phyloP scores from a whole-genome alignment of 768 basidiomycete genomes.

The Lactarius trivialis region DNA sequence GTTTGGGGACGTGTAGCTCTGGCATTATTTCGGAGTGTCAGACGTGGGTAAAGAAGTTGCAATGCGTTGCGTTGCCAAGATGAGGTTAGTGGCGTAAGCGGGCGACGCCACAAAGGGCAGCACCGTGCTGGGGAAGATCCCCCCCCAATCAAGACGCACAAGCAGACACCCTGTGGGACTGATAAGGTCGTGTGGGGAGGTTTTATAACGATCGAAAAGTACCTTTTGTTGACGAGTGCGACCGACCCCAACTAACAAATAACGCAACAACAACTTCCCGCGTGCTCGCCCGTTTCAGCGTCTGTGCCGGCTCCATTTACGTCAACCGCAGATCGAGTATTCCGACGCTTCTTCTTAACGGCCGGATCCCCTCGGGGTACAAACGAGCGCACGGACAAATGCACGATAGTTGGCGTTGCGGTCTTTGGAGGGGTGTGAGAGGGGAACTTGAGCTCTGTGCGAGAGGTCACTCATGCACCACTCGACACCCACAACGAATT shows the following conservation, averaged over 20 bases:
- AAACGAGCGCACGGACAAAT: constrained; percentile 63
- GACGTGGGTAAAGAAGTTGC: neutral
- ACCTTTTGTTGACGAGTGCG: neutral
- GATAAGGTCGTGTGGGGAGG: neutral
- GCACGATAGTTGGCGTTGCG: constrained; percentile 55
- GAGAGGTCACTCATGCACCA: neutral
- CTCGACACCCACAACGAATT: neutral
- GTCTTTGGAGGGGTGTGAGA: constrained; percentile 29
- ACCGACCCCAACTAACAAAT: constrained; percentile 31
- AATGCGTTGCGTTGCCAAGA: neutral
- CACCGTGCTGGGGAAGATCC: neutral
- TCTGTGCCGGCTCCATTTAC: constrained; percentile 1
- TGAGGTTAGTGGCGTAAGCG: neutral
- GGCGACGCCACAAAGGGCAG: neutral
- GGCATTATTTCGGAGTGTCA: neutral
- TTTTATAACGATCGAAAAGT: neutral
- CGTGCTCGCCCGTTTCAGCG: constrained; percentile 17
- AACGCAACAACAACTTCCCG: constrained; percentile 33
- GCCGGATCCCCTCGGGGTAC: constrained; percentile 45
- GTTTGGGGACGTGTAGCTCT: neutral
- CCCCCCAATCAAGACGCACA: neutral
- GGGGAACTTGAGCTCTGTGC: constrained; percentile 30
- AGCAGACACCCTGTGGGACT: neutral
- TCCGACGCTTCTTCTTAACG: constrained; percentile 46
- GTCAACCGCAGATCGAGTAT: constrained; percentile 25